Percentiles rank a stretch among this genome's conserved stretches.
Evolutionary conservation across 2,329 filamentous ascomycete genomes (phyloP).

Genomic region (Teratosphaeria zuluensis): DNA sequence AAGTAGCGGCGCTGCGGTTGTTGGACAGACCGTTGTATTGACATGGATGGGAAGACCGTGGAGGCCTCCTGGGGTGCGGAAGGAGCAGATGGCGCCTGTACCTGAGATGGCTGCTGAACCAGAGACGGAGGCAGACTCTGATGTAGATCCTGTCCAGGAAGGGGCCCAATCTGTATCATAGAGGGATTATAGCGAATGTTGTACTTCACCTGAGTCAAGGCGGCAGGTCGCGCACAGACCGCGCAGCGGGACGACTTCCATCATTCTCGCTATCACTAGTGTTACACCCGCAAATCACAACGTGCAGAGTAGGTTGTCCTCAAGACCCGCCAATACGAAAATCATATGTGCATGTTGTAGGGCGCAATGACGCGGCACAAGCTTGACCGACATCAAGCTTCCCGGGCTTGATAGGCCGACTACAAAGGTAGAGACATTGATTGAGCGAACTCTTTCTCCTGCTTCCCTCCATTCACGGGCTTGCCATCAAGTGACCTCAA

Average conservation of each 20-base stretch:
- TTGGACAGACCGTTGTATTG: constrained; percentile 14
- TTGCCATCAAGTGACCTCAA: background rate
- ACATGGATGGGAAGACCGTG: constrained; percentile 22
- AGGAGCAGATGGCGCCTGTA: background rate
- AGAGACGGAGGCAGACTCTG: background rate
- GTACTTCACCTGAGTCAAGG: background rate
- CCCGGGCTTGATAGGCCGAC: background rate
- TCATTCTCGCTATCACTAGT: too few species aligned
- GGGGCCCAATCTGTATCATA: background rate
- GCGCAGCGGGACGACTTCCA: too few species aligned
- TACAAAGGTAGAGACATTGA: background rate
- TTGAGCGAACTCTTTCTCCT: background rate
- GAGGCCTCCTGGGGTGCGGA: background rate
- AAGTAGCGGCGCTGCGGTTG: constrained; percentile 4
- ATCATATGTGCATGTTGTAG: background rate
- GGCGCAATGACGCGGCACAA: background rate
- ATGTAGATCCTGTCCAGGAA: background rate
- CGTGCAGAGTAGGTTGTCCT: background rate
- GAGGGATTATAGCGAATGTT: too few species aligned
- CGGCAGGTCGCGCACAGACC: too few species aligned
- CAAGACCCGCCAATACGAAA: background rate
- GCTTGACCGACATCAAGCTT: background rate
- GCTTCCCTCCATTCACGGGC: background rate
- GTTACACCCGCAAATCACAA: background rate
- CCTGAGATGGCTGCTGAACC: background rate